Base-by-base conservation (phyloP, 768 basidiomycete species). In the Hydnum rufescens region DNA sequence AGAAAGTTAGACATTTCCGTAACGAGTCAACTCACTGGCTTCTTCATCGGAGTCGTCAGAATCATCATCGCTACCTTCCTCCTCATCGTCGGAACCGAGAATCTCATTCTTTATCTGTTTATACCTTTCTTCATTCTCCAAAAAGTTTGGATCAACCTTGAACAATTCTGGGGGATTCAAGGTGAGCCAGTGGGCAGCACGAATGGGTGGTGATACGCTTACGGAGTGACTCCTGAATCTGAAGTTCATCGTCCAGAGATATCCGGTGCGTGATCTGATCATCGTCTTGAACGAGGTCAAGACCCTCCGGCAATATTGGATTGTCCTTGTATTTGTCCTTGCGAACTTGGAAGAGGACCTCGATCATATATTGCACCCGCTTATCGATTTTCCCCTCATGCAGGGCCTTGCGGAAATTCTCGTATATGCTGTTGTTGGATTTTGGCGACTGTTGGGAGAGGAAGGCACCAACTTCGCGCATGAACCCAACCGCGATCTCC, bases 291-390 rank as follows among this genome's bases (percentile, higher is more conserved):
- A 99, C 95, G 30, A 99, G 68, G 63, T 99, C 95, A 61, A 99
- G 64, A 0, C 93, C 95, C 61, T 97, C 95, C 2, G 87, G 80
- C 36, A 97, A 64, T 57, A 89, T 78, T 18, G 92, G 92, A 64
- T 99, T 97, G 62, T 97, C 95, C 73, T 97, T 97, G 73, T 87
- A 97, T 66, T 89, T 92, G 71, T 99, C 95, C 70, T 95, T 96
- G 59, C 95, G 74, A 4, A 95, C 87, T 67, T 97, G 95, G 87
- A 99, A 97, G 46, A 97, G 72, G 2, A 97, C 95, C 67, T 97
- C 95, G 59, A 99, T 88, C 95, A 96, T 96, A 67, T 96, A 99
- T 63, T 97, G 95, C 28, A 93, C 87, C 59, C 95, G 78, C 59
- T 97, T 90, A 61, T 86, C 90, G 65, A 99, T 93, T 42, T 74